phyloP scores from a whole-genome alignment of 2,329 filamentous ascomycete species.

The Nigrospora oryzae region DNA sequence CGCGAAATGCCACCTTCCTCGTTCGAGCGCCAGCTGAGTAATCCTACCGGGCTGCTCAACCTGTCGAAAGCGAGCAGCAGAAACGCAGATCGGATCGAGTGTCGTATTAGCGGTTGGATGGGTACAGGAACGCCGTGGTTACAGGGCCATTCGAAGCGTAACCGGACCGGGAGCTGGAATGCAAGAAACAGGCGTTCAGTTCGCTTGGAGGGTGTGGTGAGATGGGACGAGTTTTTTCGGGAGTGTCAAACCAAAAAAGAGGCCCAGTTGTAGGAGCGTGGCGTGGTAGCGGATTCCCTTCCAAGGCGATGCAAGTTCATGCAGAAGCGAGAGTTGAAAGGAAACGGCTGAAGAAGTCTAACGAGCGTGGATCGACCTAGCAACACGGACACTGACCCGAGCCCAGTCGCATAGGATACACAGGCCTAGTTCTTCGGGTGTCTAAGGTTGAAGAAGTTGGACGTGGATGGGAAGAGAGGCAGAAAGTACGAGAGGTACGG shows the following conservation, averaged over 20 bases:
- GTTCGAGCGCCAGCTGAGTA: not conserved
- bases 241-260: slow-evolving; percentile 2
- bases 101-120: slow-evolving; percentile 1
- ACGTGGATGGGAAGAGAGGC: too few relatives aligned
- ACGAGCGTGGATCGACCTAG: slow-evolving; percentile 1
- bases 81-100: not conserved
- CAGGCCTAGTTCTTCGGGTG: too few relatives aligned
- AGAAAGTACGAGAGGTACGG: too few relatives aligned
- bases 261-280: not conserved
- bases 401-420: too few relatives aligned
- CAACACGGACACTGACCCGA: not conserved
- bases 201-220: not conserved
- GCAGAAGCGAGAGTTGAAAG: slow-evolving; percentile 2
- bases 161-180: not conserved
- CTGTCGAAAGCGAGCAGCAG: slow-evolving; percentile 1
- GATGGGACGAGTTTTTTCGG: slow-evolving; percentile 1
- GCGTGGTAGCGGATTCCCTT: slow-evolving; percentile 1
- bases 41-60: not conserved
- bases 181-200: not conserved
- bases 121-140: not conserved
- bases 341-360: not conserved
- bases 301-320: slow-evolving; percentile 1
- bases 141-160: slow-evolving; percentile 1
- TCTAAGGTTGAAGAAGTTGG: too few relatives aligned
- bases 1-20: not conserved